These are phyloP conservation scores for Flammula alnicola DNA, from an alignment of 1,284 basidiomycete genomes.

Conservation along the genomic window DNA sequence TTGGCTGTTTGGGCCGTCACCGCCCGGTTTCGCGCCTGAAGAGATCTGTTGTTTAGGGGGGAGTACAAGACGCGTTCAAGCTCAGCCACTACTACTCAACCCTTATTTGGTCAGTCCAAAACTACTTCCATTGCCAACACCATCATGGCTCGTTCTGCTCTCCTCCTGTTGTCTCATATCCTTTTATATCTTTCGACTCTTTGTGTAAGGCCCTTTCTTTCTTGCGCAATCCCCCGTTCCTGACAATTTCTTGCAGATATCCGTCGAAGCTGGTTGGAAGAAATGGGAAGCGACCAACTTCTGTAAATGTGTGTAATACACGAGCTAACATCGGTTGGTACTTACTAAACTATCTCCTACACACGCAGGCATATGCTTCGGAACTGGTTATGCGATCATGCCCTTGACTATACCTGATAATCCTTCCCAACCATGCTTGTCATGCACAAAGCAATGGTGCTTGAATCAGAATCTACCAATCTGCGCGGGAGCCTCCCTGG, in stretches of 20 bases:
- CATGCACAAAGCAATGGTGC: constrained; percentile 95
- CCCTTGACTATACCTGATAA: constrained; percentile 82
- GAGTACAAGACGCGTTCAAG: constrained; percentile 25
- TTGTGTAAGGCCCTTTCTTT: constrained; percentile 15
- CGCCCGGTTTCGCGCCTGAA: constrained; percentile 5
- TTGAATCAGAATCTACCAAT: constrained; percentile 89
- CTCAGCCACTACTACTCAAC: constrained; percentile 19
- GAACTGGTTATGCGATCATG: constrained; percentile 85
- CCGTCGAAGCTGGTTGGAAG: constrained; percentile 45
- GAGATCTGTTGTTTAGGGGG: constrained; percentile 9
- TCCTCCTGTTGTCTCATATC: constrained; percentile 7
- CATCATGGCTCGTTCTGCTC: constrained; percentile 11
- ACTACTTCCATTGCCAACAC: constrained; percentile 12
- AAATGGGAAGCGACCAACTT: constrained; percentile 86
- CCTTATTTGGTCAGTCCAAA: constrained; percentile 17
- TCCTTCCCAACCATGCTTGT: constrained; percentile 87
- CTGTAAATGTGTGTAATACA: constrained; percentile 69
- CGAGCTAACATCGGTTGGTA: constrained; percentile 3
- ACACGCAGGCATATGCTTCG: constrained; percentile 85
- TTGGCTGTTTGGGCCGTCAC: constrained; percentile 1
- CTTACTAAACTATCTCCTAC: constrained; percentile 14
- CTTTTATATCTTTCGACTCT: constrained; percentile 29
- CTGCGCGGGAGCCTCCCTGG: constrained; percentile 83
- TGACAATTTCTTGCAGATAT: constrained; percentile 17
- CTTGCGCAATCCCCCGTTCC: neutral